Conservation (phyloP, 2,329 filamentous ascomycete genomes). For the Penicillium oxalicum region DNA sequence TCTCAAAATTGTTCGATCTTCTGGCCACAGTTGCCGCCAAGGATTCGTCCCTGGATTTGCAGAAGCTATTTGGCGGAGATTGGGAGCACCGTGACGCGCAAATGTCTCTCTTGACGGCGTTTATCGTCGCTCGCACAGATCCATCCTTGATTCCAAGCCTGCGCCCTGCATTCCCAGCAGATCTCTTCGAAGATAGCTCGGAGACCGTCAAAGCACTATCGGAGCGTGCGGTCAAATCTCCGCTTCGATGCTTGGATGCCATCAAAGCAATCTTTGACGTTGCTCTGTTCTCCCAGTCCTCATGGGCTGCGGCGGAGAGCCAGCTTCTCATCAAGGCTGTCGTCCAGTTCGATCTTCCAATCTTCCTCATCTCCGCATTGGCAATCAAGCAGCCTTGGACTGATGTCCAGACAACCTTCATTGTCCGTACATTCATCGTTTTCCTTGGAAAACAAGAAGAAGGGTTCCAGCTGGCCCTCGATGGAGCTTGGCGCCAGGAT, state of each 20-base stretch:
- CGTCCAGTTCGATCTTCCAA: constrained; percentile 48
- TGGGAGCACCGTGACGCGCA: constrained; percentile 87
- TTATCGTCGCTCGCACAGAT: constrained; percentile 72
- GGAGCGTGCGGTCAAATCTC: constrained; percentile 68
- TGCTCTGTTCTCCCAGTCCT: constrained; percentile 53
- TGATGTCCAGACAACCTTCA: constrained; percentile 43
- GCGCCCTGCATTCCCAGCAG: constrained; percentile 65
- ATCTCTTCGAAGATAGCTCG: constrained; percentile 57
- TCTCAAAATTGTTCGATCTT: constrained; percentile 72
- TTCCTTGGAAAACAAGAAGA: constrained; percentile 74
- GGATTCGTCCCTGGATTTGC: constrained; percentile 67
- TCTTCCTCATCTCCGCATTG: constrained; percentile 48
- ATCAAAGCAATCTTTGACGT: constrained; percentile 62
- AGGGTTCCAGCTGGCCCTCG: constrained; percentile 80
- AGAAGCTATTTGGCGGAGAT: constrained; percentile 78
- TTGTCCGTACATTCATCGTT: constrained; percentile 60
- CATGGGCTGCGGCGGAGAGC: constrained; percentile 51
- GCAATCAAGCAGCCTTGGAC: constrained; percentile 47
- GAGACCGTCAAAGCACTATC: constrained; percentile 56
- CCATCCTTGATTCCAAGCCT: constrained; percentile 78
- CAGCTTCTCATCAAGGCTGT: constrained; percentile 55
- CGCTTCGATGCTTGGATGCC: constrained; percentile 81
- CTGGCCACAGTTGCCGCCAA: constrained; percentile 65
- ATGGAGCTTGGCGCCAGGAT: constrained; percentile 88
- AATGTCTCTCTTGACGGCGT: constrained; percentile 87